Evolutionary conservation across 2,329 filamentous ascomycete species (phyloP).

Genomic region (Ophiocordyceps australis): DNA sequence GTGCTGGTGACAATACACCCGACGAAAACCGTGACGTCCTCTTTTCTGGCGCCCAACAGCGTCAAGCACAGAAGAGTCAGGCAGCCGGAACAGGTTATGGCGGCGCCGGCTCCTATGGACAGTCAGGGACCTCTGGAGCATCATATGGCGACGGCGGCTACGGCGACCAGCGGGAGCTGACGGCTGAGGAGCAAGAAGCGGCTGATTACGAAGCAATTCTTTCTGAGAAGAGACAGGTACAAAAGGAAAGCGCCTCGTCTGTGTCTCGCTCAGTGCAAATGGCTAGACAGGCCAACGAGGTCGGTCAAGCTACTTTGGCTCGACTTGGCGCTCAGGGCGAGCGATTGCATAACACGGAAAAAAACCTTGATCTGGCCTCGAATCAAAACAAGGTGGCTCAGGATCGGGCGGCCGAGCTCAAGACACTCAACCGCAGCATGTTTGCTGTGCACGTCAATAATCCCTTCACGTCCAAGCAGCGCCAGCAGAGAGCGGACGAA

Average conservation of each 20-base stretch:
- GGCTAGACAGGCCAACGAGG: constrained; percentile 23
- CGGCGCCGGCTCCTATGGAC: constrained; percentile 7
- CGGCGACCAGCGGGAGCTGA: constrained; percentile 58
- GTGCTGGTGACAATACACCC: constrained; percentile 19
- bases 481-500: constrained; percentile 46
- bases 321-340: constrained; percentile 65
- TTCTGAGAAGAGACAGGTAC: constrained; percentile 42
- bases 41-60: constrained; percentile 36
- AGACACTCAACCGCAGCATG: constrained; percentile 78
- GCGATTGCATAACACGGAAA: constrained; percentile 64
- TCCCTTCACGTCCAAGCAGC: constrained; percentile 55
- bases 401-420: constrained; percentile 67
- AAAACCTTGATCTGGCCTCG: constrained; percentile 63
- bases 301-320: constrained; percentile 54
- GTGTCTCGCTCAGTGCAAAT: constrained; percentile 20
- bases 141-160: constrained; percentile 35
- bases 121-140: constrained; percentile 8
- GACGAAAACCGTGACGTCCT: constrained; percentile 43
- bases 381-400: constrained; percentile 61
- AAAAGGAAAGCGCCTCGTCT: constrained; percentile 46
- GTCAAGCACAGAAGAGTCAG: constrained; percentile 22
- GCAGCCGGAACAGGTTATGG: no score
- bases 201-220: constrained; percentile 48
- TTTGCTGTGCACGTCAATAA: constrained; percentile 68
- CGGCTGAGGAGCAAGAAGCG: constrained; percentile 61